Evolutionary conservation across 208 protist genomes (phyloP).

Genomic region (Wallacemonas sp.): DNA sequence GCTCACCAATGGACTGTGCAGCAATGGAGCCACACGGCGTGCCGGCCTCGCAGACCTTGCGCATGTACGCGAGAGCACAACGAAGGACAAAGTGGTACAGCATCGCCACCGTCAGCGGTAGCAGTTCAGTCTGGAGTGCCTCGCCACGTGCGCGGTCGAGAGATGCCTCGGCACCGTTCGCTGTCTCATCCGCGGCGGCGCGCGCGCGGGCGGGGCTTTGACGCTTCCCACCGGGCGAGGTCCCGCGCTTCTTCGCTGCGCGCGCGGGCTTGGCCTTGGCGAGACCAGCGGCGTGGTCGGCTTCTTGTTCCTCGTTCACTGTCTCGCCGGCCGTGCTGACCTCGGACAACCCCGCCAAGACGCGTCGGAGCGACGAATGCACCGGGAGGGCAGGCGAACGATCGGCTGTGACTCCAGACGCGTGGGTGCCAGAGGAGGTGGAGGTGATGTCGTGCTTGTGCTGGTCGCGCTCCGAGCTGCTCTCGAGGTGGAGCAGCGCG

Average conservation of each 20-base stretch:
- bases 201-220: background rate
- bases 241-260: background rate
- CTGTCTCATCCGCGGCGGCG: background rate
- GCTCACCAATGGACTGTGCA: constrained; percentile 99
- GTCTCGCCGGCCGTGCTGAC: too few relatives aligned
- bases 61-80: constrained; percentile 81
- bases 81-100: constrained; percentile 69
- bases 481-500: constrained; percentile 39
- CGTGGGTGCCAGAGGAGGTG: too few relatives aligned
- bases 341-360: too few relatives aligned
- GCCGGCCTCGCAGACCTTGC: constrained; percentile 94
- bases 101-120: constrained; percentile 72
- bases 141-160: constrained; percentile 30
- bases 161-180: background rate
- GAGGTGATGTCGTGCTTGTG: too few relatives aligned
- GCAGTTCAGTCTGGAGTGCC: constrained; percentile 58
- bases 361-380: background rate
- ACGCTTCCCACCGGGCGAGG: background rate
- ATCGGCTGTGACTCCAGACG: too few relatives aligned
- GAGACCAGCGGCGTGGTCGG: background rate
- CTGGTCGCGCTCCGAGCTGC: too few relatives aligned
- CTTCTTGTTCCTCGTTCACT: background rate
- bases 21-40: constrained; percentile 98
- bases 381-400: too few relatives aligned
- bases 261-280: background rate